Evolutionary conservation across 108 stramenopile genomes (phyloP).

Genomic region (Skeletonema grethae): DNA sequence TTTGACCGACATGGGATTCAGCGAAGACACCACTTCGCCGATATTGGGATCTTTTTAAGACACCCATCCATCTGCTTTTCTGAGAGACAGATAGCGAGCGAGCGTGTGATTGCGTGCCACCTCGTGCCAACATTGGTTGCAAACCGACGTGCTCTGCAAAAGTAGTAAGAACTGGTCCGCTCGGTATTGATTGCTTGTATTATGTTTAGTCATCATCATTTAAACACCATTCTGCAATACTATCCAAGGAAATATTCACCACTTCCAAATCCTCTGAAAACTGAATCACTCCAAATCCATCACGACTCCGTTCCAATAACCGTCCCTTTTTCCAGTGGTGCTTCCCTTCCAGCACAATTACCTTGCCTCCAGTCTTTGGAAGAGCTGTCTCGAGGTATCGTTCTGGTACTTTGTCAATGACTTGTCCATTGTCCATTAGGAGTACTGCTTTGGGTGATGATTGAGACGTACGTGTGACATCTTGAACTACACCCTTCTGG

Average conservation of each 20-base stretch:
- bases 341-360: constrained; percentile 63
- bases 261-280: constrained; percentile 81
- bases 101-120: no score
- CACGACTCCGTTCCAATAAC: constrained; percentile 70
- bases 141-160: no score
- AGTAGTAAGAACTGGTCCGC: no score
- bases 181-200: no score
- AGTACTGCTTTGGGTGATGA: constrained; percentile 59
- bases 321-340: constrained; percentile 65
- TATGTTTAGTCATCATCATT: background rate
- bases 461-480: constrained; percentile 51
- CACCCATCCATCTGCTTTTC: background rate
- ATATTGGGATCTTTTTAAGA: background rate
- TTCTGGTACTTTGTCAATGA: constrained; percentile 75
- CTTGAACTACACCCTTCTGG: constrained; percentile 83
- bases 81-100: no score
- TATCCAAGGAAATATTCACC: constrained; percentile 74
- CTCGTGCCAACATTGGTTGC: no score
- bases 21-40: background rate
- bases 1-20: background rate
- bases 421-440: constrained; percentile 66
- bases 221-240: constrained; percentile 82
- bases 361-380: constrained; percentile 80
- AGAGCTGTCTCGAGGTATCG: constrained; percentile 86
- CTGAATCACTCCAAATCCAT: constrained; percentile 70